A percentile compares a stretch with the other conserved stretches of the same genome.
phyloP scores from a whole-genome alignment of 192 early-diverging fungal genomes.

The Linnemannia hyalina region DNA sequence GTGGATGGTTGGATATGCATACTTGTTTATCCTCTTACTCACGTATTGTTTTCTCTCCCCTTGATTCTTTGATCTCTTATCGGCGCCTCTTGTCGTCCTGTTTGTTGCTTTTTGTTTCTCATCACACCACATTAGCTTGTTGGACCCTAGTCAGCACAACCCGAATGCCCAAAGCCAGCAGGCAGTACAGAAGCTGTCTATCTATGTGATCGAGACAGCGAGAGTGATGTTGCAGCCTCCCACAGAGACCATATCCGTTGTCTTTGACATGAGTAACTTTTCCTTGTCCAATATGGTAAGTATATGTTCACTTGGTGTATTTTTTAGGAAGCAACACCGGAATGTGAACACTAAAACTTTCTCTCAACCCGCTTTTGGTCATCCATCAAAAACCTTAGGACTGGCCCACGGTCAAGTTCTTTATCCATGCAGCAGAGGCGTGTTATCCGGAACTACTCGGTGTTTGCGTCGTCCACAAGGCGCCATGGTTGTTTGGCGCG shows the following conservation, averaged over 20 bases:
- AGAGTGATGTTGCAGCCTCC: slow-evolving; percentile 70
- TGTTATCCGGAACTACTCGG: slow-evolving; percentile 92
- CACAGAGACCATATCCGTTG: slow-evolving; percentile 74
- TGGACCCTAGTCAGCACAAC: slow-evolving; percentile 60
- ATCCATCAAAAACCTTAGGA: slow-evolving; percentile 56
- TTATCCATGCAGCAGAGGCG: slow-evolving; percentile 80
- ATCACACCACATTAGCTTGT: slow-evolving; percentile 29
- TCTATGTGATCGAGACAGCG: slow-evolving; percentile 79
- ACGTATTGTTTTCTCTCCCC: background rate
- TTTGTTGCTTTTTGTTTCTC: background rate
- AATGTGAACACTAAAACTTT: background rate
- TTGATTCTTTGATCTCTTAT: slow-evolving; percentile 8
- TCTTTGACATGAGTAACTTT: slow-evolving; percentile 88
- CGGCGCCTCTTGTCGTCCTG: background rate
- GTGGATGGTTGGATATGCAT: background rate
- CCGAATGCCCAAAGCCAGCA: slow-evolving; percentile 69
- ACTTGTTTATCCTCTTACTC: background rate
- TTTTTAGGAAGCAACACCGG: background rate
- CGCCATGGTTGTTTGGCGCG: slow-evolving; percentile 86
- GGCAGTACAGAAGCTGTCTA: slow-evolving; percentile 71
- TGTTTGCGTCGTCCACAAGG: slow-evolving; percentile 81
- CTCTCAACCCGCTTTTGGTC: background rate
- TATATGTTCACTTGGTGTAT: background rate
- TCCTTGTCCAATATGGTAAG: slow-evolving; percentile 77
- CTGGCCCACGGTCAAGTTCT: slow-evolving; percentile 79